Percentiles rank a stretch among this genome's conserved stretches.
Conservation (phyloP, 2,329 filamentous ascomycete genomes). For the Apiospora kogelbergensis region DNA sequence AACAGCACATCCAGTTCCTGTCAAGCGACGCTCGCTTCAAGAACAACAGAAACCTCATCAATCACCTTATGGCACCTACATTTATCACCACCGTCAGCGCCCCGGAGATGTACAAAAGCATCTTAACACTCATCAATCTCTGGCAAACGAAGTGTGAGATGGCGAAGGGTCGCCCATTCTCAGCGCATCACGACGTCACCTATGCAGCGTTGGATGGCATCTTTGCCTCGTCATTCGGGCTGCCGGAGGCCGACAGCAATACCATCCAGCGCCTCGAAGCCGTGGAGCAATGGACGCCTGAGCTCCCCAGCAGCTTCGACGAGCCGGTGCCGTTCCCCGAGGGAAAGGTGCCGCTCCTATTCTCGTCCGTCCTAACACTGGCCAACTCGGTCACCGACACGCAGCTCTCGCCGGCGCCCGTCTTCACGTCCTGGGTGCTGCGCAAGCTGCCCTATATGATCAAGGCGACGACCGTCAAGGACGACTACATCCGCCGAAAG, state of each 20-base stretch:
- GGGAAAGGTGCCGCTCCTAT: conserved; percentile 10
- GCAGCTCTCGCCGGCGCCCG: conserved; percentile 3
- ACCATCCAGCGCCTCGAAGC: conserved; percentile 17
- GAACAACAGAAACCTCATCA: conserved; percentile 10
- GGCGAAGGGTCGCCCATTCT: conserved; percentile 9
- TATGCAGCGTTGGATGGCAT: conserved; percentile 12
- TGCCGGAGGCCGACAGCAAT: conserved; percentile 14
- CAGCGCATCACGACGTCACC: conserved; percentile 6
- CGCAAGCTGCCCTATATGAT: conserved; percentile 9
- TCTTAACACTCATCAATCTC: conserved; percentile 4
- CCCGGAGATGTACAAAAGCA: conserved; percentile 9
- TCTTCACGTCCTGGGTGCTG: conserved; percentile 3
- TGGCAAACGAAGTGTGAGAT: conserved; percentile 12
- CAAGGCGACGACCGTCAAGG: not conserved
- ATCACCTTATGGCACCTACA: conserved; percentile 13
- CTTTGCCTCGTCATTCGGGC: conserved; percentile 8
- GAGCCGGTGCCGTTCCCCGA: conserved; percentile 24
- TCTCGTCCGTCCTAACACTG: conserved; percentile 7
- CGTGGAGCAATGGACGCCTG: conserved; percentile 12
- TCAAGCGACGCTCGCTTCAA: not conserved
- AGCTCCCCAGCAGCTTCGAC: conserved; percentile 13
- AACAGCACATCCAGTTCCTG: conserved; percentile 10
- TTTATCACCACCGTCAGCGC: conserved; percentile 12
- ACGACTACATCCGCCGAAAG: not conserved
- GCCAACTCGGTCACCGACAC: conserved; percentile 5